Percentiles rank a stretch among this genome's conserved stretches.
Conservation (phyloP, 169 alveolate genomes). For the Plasmodium cynomolgi region DNA sequence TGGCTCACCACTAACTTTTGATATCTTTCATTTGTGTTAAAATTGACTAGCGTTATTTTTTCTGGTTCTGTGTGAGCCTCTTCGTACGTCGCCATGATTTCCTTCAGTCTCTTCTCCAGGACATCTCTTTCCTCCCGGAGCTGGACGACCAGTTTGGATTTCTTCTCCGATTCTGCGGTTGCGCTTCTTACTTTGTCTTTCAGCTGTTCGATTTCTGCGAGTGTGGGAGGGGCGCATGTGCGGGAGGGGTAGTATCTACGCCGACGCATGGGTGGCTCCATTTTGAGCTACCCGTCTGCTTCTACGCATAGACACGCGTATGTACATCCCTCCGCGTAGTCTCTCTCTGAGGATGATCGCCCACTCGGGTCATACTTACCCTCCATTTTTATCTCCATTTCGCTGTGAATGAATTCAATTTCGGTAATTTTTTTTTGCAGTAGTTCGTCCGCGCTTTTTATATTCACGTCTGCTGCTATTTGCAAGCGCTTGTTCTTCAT, state of each 20-base stretch:
- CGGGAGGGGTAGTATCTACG: background rate
- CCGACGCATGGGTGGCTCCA: background rate
- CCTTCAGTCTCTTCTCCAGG: slow-evolving; percentile 38
- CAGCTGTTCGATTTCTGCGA: slow-evolving; percentile 1
- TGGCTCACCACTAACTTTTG: slow-evolving; percentile 43
- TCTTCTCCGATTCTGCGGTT: slow-evolving; percentile 22
- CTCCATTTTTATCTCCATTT: slow-evolving; percentile 28
- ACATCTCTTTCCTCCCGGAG: slow-evolving; percentile 8
- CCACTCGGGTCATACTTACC: slow-evolving; percentile 6
- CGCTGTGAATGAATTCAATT: slow-evolving; percentile 17
- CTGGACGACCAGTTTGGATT: background rate
- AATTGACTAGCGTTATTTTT: slow-evolving; percentile 33
- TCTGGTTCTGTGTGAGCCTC: slow-evolving; percentile 50
- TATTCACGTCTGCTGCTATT: slow-evolving; percentile 47
- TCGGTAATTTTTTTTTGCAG: slow-evolving; percentile 48
- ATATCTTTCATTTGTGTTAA: slow-evolving; percentile 49
- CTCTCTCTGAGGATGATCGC: background rate
- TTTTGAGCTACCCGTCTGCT: background rate
- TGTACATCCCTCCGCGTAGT: background rate
- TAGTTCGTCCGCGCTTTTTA: slow-evolving; percentile 55
- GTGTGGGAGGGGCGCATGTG: background rate
- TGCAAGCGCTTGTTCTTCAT: slow-evolving; percentile 47
- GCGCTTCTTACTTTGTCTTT: slow-evolving; percentile 19
- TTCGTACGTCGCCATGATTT: slow-evolving; percentile 47
- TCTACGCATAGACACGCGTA: background rate